A percentile compares a stretch with the other conserved stretches of the same genome.
Conservation (phyloP, 2,329 filamentous ascomycete species). For the Hypoxylon sp. region DNA sequence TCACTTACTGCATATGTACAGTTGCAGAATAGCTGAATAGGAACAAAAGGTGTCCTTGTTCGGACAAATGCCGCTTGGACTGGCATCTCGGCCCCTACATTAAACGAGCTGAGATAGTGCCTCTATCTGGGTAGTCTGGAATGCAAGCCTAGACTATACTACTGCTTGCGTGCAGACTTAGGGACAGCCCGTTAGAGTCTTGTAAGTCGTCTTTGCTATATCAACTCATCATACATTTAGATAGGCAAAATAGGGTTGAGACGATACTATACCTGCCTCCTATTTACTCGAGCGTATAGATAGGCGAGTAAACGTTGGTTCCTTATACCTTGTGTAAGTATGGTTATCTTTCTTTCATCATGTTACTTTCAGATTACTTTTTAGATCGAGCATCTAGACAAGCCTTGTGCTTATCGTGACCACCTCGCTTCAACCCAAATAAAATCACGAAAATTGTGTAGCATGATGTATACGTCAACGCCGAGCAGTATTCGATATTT, state of each 20-base stretch:
- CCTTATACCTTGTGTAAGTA: no score
- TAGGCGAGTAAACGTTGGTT: not conserved
- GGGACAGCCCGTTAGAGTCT: not conserved
- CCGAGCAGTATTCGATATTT: no score
- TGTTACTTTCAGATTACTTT: no score
- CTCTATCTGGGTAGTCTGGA: no score
- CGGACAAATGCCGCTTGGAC: constrained; percentile 10
- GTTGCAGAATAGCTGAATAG: no score
- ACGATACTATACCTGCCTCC: not conserved
- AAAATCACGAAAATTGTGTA: not conserved
- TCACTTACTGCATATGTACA: no score
- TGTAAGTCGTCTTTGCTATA: not conserved
- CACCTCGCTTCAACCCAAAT: not conserved
- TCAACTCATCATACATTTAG: not conserved
- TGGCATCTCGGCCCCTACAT: constrained; percentile 7
- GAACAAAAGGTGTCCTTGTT: no score
- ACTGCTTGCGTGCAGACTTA: not conserved
- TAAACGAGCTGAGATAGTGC: no score
- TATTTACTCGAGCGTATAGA: not conserved
- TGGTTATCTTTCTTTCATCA: not conserved
- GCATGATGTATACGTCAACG: no score
- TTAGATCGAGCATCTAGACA: no score
- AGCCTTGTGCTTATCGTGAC: no score
- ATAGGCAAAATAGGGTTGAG: not conserved
- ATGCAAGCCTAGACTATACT: not conserved